These are phyloP conservation scores for Pleodorina starrii DNA, from an alignment of 139 green algal species.

Conservation along the genomic window DNA sequence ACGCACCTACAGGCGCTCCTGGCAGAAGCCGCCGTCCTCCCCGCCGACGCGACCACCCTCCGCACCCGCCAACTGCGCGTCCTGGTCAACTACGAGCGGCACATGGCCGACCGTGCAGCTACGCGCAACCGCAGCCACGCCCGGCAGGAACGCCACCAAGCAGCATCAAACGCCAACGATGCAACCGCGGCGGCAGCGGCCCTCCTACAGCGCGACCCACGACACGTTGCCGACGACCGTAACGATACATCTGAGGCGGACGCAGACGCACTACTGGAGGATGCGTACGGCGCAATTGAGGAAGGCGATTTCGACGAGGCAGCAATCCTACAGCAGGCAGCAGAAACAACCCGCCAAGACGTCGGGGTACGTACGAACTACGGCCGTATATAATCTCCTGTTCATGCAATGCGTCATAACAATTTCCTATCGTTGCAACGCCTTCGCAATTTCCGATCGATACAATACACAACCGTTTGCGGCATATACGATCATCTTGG, in stretches of 20 bases:
- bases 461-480: too few relatives aligned
- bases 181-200: too few relatives aligned
- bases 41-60: not conserved
- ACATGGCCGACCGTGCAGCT: not conserved
- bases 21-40: too few relatives aligned
- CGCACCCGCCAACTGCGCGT: not conserved
- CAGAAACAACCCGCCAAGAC: too few relatives aligned
- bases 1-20: not conserved
- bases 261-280: not conserved
- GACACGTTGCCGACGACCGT: not conserved
- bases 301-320: not conserved
- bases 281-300: not conserved
- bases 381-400: too few relatives aligned
- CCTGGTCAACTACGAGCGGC: not conserved
- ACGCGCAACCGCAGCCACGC: not conserved
- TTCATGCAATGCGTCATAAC: too few relatives aligned
- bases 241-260: not conserved
- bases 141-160: not conserved
- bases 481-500: too few relatives aligned
- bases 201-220: not conserved
- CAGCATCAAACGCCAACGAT: not conserved
- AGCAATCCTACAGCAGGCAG: not conserved
- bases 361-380: too few relatives aligned
- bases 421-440: too few relatives aligned
- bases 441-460: too few relatives aligned